Conservation (phyloP, 116 monocot genomes). For the Cymodocea nodosa region DNA sequence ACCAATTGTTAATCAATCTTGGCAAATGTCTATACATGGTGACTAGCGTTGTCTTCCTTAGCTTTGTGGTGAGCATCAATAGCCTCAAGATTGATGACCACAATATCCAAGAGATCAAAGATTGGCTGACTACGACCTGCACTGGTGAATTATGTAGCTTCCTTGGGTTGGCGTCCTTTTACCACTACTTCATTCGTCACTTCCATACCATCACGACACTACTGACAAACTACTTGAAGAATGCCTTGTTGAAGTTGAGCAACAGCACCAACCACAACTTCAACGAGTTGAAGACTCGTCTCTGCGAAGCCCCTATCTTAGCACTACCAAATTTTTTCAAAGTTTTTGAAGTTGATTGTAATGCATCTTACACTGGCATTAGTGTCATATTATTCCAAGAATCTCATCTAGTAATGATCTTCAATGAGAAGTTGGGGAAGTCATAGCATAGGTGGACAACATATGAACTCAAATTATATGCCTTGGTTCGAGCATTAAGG, state of each 20-base stretch:
- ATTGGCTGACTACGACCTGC: background rate
- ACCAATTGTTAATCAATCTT: background rate
- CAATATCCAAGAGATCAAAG: background rate
- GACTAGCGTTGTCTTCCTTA: background rate
- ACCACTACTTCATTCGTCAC: background rate
- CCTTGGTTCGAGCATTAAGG: background rate
- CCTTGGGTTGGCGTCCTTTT: constrained; percentile 3
- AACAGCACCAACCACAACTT: background rate
- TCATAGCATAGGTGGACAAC: background rate
- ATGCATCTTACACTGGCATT: background rate
- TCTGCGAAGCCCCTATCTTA: background rate
- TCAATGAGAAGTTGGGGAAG: background rate
- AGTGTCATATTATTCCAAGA: background rate
- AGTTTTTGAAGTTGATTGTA: background rate
- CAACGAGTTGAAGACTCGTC: background rate
- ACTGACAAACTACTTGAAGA: constrained; percentile 4
- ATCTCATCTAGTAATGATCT: background rate
- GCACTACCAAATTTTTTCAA: background rate
- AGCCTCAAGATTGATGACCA: background rate
- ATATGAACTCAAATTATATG: background rate
- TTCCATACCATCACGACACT: constrained; percentile 1
- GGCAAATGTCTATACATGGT: background rate
- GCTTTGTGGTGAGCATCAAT: background rate
- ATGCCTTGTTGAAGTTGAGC: background rate
- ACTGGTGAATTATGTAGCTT: background rate